Evolutionary conservation across 306 rosid species (phyloP).

Genomic region (Carpinus viminea): DNA sequence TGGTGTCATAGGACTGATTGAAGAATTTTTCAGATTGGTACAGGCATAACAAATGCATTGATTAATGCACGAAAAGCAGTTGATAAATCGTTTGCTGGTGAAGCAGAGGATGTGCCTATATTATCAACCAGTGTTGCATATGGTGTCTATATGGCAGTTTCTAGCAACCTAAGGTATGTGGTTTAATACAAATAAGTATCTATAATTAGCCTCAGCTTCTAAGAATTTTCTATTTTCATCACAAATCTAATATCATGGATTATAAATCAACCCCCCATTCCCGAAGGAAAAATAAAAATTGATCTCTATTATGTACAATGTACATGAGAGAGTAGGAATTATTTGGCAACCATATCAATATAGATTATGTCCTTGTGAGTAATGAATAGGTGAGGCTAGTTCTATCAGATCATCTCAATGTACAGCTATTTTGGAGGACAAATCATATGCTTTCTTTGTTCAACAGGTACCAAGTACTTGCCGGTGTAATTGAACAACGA

Average conservation of each 20-base stretch:
- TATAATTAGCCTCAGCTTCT: neutral
- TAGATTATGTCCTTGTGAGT: no score
- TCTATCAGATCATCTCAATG: neutral
- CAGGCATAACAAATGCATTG: constrained; percentile 77
- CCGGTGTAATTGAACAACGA: constrained; percentile 53
- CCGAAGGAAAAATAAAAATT: no score
- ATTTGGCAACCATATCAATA: no score
- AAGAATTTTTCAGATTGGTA: constrained; percentile 67
- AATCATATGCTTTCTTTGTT: constrained; percentile 5
- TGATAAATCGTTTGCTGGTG: constrained; percentile 63
- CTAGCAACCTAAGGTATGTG: constrained; percentile 88
- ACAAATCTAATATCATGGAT: no score
- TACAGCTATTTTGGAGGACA: neutral
- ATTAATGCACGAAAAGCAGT: constrained; percentile 72
- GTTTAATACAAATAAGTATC: neutral
- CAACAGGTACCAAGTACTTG: constrained; percentile 52
- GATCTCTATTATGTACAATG: no score
- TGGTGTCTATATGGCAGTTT: constrained; percentile 89
- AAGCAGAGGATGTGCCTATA: constrained; percentile 82
- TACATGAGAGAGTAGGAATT: no score
- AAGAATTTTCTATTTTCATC: neutral
- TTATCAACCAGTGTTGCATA: constrained; percentile 84
- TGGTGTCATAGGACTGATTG: neutral
- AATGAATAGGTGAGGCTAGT: no score
- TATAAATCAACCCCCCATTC: no score